Conservation (phyloP, 768 basidiomycete genomes). For the Mycena amicta region DNA sequence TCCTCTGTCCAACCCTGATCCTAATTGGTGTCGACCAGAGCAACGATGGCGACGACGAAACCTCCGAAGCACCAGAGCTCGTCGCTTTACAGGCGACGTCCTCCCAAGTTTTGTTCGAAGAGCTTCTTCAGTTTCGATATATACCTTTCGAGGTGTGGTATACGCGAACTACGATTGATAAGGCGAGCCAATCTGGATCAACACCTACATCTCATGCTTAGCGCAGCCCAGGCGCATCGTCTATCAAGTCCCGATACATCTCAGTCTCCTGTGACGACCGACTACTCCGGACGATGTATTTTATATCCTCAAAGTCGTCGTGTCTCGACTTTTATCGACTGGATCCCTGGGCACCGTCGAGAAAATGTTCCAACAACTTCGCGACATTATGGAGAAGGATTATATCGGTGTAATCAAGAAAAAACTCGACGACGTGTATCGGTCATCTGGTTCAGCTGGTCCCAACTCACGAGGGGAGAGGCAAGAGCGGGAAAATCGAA, state of each 20-base stretch:
- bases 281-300: slow-evolving; percentile 94
- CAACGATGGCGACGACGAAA: slow-evolving; percentile 17
- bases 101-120: slow-evolving; percentile 63
- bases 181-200: no score
- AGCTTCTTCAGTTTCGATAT: slow-evolving; percentile 74
- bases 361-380: slow-evolving; percentile 61
- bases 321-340: slow-evolving; percentile 76
- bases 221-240: slow-evolving; percentile 86
- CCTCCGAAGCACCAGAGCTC: slow-evolving; percentile 19
- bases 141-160: slow-evolving; percentile 94
- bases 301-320: slow-evolving; percentile 88
- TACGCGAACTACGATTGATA: slow-evolving; percentile 81
- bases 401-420: slow-evolving; percentile 79
- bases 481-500: slow-evolving; percentile 77
- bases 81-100: slow-evolving; percentile 48
- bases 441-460: slow-evolving; percentile 45
- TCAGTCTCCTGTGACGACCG: slow-evolving; percentile 61
- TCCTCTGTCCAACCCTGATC: no score
- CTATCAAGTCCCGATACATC: slow-evolving; percentile 75
- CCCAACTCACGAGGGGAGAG: slow-evolving; percentile 66
- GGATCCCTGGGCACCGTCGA: slow-evolving; percentile 66
- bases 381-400: slow-evolving; percentile 79
- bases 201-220: no score
- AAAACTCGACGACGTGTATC: slow-evolving; percentile 89
- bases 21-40: slow-evolving; percentile 29